Evolutionary conservation across 2,329 filamentous ascomycete species (phyloP).

Genomic region (Pseudogymnoascus sp.): DNA sequence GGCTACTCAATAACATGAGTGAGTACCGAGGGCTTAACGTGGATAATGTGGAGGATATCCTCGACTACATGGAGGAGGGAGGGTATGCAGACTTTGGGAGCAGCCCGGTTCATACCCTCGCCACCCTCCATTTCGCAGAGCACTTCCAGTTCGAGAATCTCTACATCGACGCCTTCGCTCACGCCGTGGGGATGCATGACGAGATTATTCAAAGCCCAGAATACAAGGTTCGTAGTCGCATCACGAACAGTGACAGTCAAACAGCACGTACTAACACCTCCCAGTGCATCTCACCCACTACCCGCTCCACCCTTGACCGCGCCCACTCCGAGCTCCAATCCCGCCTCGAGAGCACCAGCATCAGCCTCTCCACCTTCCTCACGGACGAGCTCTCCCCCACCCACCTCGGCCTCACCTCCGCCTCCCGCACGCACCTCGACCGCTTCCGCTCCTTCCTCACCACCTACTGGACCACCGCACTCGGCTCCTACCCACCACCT

Average conservation of each 20-base stretch:
- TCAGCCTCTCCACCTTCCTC: conserved; percentile 59
- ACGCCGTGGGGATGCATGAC: conserved; percentile 72
- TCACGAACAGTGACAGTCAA: not conserved
- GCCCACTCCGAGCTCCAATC: conserved; percentile 59
- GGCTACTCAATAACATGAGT: conserved; percentile 58
- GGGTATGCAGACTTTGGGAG: conserved; percentile 63
- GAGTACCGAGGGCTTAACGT: conserved; percentile 48
- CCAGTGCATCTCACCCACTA: conserved; percentile 44
- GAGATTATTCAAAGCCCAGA: conserved; percentile 49
- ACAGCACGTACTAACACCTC: conserved; percentile 9
- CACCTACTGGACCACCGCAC: conserved; percentile 56
- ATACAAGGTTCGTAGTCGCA: conserved; percentile 45
- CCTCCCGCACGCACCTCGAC: conserved; percentile 60
- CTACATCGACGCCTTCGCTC: conserved; percentile 67
- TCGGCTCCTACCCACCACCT: conserved; percentile 66
- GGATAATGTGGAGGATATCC: conserved; percentile 54
- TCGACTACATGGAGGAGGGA: conserved; percentile 59
- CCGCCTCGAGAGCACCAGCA: conserved; percentile 50
- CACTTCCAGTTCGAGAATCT: conserved; percentile 54
- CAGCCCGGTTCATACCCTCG: conserved; percentile 61
- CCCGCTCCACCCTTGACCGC: conserved; percentile 58
- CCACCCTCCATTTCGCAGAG: conserved; percentile 61
- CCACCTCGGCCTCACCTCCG: conserved; percentile 55
- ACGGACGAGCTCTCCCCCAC: conserved; percentile 62
- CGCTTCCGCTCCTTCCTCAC: conserved; percentile 64